Percentiles rank a stretch among this genome's conserved stretches.
Evolutionary conservation across 352 stramenopile species (phyloP).

Genomic region (Globisporangium iwayamae): DNA sequence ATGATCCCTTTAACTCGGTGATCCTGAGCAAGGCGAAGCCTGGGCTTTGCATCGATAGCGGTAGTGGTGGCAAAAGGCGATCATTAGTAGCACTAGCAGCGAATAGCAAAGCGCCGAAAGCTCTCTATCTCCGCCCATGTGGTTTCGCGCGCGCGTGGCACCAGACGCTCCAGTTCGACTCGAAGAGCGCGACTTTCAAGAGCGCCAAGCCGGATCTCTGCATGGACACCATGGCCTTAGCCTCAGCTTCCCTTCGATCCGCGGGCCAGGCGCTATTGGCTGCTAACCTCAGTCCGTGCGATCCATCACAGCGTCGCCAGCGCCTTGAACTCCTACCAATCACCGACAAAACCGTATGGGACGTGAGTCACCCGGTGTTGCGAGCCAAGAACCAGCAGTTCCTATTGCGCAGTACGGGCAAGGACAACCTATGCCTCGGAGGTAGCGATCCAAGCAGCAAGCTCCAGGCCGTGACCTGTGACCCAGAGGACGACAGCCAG

Average conservation of each 20-base stretch:
- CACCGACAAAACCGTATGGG: neutral
- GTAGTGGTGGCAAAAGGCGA: neutral
- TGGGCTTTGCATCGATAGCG: constrained; percentile 13
- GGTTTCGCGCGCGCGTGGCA: neutral
- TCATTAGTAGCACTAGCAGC: neutral
- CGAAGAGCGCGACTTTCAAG: neutral
- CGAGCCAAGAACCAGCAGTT: neutral
- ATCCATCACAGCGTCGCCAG: neutral
- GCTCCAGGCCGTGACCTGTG: constrained; percentile 1
- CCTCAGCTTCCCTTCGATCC: neutral
- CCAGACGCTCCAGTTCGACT: constrained; percentile 12
- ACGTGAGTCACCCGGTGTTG: neutral
- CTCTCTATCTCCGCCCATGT: constrained; percentile 1
- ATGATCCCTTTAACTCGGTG: constrained; percentile 13
- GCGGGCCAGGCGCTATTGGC: neutral
- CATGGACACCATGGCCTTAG: constrained; percentile 2
- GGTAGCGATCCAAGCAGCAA: neutral
- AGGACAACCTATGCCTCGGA: constrained; percentile 10
- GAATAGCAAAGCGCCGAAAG: neutral
- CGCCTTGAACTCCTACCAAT: neutral
- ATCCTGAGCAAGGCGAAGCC: constrained; percentile 4
- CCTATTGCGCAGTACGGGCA: constrained; percentile 10
- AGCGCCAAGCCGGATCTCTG: constrained; percentile 4
- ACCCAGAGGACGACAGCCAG: neutral
- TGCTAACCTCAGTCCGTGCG: neutral